A percentile compares a stretch with the other conserved stretches of the same genome.
These are phyloP conservation scores for Erythrophleum fordii DNA, from an alignment of 306 rosid species.

Conservation along the genomic window DNA sequence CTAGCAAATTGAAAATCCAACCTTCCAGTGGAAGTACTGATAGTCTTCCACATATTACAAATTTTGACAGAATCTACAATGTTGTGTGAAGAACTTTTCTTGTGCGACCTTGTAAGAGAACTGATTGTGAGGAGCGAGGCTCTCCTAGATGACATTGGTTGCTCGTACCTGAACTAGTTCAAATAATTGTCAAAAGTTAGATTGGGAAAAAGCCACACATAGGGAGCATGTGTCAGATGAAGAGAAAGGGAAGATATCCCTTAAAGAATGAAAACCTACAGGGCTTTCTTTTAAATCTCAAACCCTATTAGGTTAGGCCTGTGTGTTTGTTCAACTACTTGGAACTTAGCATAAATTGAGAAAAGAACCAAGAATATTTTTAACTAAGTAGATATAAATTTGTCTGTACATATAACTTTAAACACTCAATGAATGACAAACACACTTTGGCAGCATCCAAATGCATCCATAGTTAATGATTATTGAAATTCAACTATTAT, in stretches of 20 bases:
- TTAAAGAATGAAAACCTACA: constrained; percentile 5
- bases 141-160: constrained; percentile 43
- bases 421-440: background rate
- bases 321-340: background rate
- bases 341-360: background rate
- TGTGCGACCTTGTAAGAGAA: constrained; percentile 37
- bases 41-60: constrained; percentile 40
- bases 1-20: constrained; percentile 40
- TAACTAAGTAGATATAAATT: background rate
- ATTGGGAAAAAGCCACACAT: background rate
- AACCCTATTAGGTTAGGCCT: background rate
- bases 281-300: background rate
- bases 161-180: background rate
- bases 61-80: constrained; percentile 23
- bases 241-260: background rate
- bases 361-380: background rate
- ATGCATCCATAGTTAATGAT: background rate
- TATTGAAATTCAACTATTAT: too few relatives aligned
- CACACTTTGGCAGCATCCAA: background rate
- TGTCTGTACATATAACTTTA: background rate
- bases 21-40: constrained; percentile 50
- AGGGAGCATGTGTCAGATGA: constrained; percentile 1
- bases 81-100: constrained; percentile 11
- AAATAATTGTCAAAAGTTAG: background rate
- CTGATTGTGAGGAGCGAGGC: constrained; percentile 33